These are phyloP conservation scores for Lecanicillium sp. DNA, from an alignment of 2,329 filamentous ascomycete species.

Conservation along the genomic window DNA sequence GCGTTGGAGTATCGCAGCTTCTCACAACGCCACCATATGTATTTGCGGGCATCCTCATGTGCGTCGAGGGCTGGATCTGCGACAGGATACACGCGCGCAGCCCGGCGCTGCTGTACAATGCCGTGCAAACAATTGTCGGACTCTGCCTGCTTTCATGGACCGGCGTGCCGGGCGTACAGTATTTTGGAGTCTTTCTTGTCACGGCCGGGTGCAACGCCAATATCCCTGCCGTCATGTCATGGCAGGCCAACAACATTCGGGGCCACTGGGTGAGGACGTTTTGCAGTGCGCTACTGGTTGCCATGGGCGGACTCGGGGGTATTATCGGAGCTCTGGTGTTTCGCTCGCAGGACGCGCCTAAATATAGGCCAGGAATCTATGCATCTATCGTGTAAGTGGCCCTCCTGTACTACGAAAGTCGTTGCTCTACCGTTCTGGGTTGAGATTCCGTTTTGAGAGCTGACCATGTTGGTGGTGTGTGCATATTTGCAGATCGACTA, in stretches of 20 bases:
- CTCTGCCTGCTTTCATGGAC: conserved; percentile 7
- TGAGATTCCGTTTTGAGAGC: too few species aligned
- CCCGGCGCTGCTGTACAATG: conserved; percentile 5
- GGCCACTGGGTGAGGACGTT: conserved; percentile 13
- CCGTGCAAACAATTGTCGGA: conserved; percentile 5
- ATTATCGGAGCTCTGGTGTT: conserved; percentile 12
- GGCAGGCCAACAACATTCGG: conserved; percentile 12
- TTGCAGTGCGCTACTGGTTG: conserved; percentile 10
- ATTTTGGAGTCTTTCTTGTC: neutral
- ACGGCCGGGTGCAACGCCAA: conserved; percentile 1
- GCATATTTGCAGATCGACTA: too few species aligned
- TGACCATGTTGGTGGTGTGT: too few species aligned
- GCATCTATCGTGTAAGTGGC: neutral
- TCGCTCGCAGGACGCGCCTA: conserved; percentile 8
- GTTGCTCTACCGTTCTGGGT: too few species aligned
- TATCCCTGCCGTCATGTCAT: conserved; percentile 9
- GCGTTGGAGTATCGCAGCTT: conserved; percentile 6
- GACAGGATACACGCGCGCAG: conserved; percentile 7
- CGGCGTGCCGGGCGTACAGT: too few species aligned
- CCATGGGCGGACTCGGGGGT: conserved; percentile 10
- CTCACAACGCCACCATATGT: conserved; percentile 13
- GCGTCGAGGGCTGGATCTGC: conserved; percentile 8
- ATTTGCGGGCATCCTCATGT: conserved; percentile 9
- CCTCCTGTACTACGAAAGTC: too few species aligned
- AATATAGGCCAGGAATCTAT: conserved; percentile 3